Conservation (phyloP, 2,329 filamentous ascomycete genomes). For the Nakataea oryzae region DNA sequence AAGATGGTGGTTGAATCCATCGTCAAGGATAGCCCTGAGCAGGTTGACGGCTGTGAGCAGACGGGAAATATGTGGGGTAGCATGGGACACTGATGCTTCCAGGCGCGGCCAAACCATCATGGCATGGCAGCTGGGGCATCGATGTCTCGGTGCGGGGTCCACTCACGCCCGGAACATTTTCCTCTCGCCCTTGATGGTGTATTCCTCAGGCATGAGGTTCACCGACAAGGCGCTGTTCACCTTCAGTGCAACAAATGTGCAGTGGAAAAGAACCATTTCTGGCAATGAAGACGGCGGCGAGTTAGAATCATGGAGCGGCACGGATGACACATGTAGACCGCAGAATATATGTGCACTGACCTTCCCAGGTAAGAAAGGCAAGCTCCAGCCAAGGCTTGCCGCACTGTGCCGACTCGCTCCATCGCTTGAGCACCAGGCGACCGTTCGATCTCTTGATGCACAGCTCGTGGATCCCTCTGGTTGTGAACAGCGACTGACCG, state of each 20-base stretch:
- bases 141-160: neutral
- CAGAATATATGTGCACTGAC: slow-evolving; percentile 22
- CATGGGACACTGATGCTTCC: neutral
- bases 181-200: slow-evolving; percentile 34
- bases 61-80: neutral
- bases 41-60: neutral
- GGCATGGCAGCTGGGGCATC: neutral
- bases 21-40: slow-evolving; percentile 44
- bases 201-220: slow-evolving; percentile 31
- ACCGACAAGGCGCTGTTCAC: slow-evolving; percentile 34
- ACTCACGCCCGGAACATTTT: slow-evolving; percentile 44
- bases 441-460: slow-evolving; percentile 35
- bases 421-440: slow-evolving; percentile 39
- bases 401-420: slow-evolving; percentile 31
- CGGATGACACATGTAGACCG: neutral
- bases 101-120: neutral
- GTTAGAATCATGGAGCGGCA: neutral
- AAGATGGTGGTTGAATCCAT: slow-evolving; percentile 40
- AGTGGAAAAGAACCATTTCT: slow-evolving; percentile 52
- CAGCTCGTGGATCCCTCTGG: slow-evolving; percentile 42
- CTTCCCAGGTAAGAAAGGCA: slow-evolving; percentile 51
- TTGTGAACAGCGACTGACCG: slow-evolving; percentile 33
- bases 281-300: neutral
- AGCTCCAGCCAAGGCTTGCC: slow-evolving; percentile 43
- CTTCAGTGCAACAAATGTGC: slow-evolving; percentile 47